A percentile compares a stretch with the other conserved stretches of the same genome.
Conservation (phyloP, 208 protist species). For the Trypanosoma cruzi region DNA sequence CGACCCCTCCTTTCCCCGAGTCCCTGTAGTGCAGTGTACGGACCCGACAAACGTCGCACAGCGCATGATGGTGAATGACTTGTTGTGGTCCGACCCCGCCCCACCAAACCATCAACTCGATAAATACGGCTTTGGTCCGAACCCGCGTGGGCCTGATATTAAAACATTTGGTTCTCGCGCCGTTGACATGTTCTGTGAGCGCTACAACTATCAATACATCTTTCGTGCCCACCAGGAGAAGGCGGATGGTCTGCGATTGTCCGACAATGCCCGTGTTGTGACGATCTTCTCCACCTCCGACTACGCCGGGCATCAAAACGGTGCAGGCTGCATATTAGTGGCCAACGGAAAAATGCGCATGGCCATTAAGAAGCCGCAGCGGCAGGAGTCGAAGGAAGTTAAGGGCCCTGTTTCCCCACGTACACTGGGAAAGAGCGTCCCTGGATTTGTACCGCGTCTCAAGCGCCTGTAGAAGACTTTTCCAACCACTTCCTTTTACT, state of each 20-base stretch:
- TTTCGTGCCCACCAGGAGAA: constrained; percentile 94
- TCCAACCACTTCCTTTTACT: neutral
- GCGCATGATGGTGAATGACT: constrained; percentile 92
- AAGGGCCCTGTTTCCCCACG: constrained; percentile 70
- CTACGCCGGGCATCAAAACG: constrained; percentile 92
- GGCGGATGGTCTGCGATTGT: constrained; percentile 89
- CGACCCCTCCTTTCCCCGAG: constrained; percentile 84
- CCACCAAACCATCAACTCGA: constrained; percentile 84
- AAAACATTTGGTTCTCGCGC: constrained; percentile 89
- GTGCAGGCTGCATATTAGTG: constrained; percentile 87
- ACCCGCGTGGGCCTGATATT: constrained; percentile 87
- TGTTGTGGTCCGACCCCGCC: constrained; percentile 90
- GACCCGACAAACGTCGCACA: constrained; percentile 84
- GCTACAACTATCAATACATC: constrained; percentile 94
- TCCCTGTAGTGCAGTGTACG: constrained; percentile 84
- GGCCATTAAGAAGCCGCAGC: constrained; percentile 90
- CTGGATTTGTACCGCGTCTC: constrained; percentile 69
- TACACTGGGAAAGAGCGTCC: constrained; percentile 58
- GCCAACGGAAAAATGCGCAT: constrained; percentile 87
- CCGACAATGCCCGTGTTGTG: constrained; percentile 89
- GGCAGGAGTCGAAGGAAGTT: constrained; percentile 58
- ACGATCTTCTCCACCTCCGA: constrained; percentile 94
- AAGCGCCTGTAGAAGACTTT: constrained; percentile 48
- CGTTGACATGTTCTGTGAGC: constrained; percentile 92
- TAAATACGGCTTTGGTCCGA: constrained; percentile 90